Conservation (phyloP, 208 protist species). For the Trypanosoma melophagium region DNA sequence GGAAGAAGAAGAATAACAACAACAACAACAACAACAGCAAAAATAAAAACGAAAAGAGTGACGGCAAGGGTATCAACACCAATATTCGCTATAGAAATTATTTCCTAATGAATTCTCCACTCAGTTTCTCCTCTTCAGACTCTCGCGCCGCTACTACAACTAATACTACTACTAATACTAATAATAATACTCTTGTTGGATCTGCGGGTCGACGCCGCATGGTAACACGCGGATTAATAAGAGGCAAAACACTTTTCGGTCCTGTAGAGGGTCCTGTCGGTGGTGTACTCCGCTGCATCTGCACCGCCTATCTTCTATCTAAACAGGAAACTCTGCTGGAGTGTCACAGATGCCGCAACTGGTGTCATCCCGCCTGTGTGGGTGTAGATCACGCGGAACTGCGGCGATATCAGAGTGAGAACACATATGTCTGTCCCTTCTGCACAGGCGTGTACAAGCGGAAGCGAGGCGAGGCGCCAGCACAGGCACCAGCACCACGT, state of each 20-base stretch:
- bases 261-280: slow-evolving; percentile 25
- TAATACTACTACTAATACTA: no score
- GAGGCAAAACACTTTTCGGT: slow-evolving; percentile 10
- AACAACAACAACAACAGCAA: no score
- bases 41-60: no score
- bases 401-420: slow-evolving; percentile 30
- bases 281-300: slow-evolving; percentile 72
- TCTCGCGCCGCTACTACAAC: no score
- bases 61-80: no score
- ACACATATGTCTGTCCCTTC: slow-evolving; percentile 62
- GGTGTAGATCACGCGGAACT: slow-evolving; percentile 65
- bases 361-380: slow-evolving; percentile 75
- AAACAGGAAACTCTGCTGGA: slow-evolving; percentile 61
- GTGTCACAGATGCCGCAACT: slow-evolving; percentile 67
- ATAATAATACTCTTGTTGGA: slow-evolving; percentile 16
- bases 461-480: background rate
- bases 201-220: slow-evolving; percentile 39
- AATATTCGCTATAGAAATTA: no score
- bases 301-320: slow-evolving; percentile 63
- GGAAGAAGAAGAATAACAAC: no score
- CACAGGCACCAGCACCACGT: slow-evolving; percentile 43
- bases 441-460: slow-evolving; percentile 33
- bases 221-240: slow-evolving; percentile 70
- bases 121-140: slow-evolving; percentile 15
- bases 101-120: slow-evolving; percentile 11